phyloP scores from a whole-genome alignment of 2,329 filamentous ascomycete species.

The Thelonectria blattea region DNA sequence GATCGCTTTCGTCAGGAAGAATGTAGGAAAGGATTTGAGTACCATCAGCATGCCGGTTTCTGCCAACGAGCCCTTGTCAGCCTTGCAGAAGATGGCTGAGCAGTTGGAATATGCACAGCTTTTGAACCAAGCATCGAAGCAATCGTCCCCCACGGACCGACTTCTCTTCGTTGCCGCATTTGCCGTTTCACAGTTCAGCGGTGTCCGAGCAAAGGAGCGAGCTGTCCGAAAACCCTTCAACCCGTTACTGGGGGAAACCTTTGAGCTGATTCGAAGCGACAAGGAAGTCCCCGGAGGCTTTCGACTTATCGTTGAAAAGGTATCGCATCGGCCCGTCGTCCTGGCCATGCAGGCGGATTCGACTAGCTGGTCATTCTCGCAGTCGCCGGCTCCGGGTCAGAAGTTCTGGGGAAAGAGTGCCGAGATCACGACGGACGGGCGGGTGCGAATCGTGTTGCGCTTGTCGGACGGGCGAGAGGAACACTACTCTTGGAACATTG shows the following conservation, averaged over 20 bases:
- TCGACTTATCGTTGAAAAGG: slow-evolving; percentile 93
- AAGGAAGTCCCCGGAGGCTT: slow-evolving; percentile 75
- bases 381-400: slow-evolving; percentile 86
- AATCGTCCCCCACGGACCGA: slow-evolving; percentile 68
- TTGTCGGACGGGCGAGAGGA: slow-evolving; percentile 73
- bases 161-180: slow-evolving; percentile 88
- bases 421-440: slow-evolving; percentile 91
- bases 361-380: slow-evolving; percentile 82
- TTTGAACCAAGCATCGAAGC: slow-evolving; percentile 74
- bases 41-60: slow-evolving; percentile 98
- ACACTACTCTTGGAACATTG: slow-evolving; percentile 85
- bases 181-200: slow-evolving; percentile 85
- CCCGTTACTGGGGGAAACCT: slow-evolving; percentile 94
- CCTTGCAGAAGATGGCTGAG: slow-evolving; percentile 88
- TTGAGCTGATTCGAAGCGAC: slow-evolving; percentile 87
- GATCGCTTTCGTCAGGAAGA: slow-evolving; percentile 94
- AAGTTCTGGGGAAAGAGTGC: slow-evolving; percentile 99
- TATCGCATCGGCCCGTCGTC: slow-evolving; percentile 88
- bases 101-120: slow-evolving; percentile 89
- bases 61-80: slow-evolving; percentile 88
- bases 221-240: slow-evolving; percentile 97
- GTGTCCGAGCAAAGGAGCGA: slow-evolving; percentile 83
- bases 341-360: slow-evolving; percentile 94
- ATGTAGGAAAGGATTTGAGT: slow-evolving; percentile 96
- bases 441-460: slow-evolving; percentile 76